Evolutionary conservation across 225 moss, liverwort and hornwort genomes (phyloP), one percentile per base, ranked within the genome.

Genomic region (Physcomitrellopsis africana): DNA sequence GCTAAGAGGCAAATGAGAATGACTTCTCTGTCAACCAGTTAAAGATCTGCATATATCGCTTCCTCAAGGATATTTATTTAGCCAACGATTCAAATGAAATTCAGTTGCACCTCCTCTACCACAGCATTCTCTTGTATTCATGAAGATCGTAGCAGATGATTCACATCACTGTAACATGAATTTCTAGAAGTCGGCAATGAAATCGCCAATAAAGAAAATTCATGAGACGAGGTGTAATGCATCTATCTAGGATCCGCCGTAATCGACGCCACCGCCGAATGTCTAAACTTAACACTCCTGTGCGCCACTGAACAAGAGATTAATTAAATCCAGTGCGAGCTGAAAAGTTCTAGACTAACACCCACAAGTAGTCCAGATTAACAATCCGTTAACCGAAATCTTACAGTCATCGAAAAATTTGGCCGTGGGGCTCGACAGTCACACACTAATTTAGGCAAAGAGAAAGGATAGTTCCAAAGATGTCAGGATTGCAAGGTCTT

Each of bases 101-200:
- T 37, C 48, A 37, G 20, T 20, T 42, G 24, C 43, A 42, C 17
- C 22, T 73, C 16, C 16, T 64, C 16, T 43, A 64, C 26, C 18
- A 74, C 17, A 64, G 43, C 42, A 53, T 54, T 64, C 64, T 64
- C 64, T 0, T 4, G 4, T 24, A 74, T 64, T 63, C 63, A 52
- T 53, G 15, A 3, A 23, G 11, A 73, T 62, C 41, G 29, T 24
- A 23, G 20, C 73, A 63, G 63, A 32, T 32, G 61, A 10, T 20
- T 23, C 11, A 18, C 26, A 54, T 54, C 64, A 74, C 64, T 44
- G 20, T n/a, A 43, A 65, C n/a, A 17, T 26, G 17, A 43, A 63
- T 54, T 26, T 53, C 43, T 23, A 16, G 17, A 63, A 53, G 52
- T 8, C 53, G 51, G 24, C 32, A 53, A 43, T 42, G 23, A 22